Base-by-base conservation (phyloP, 768 basidiomycete genomes). In the Piloderma croceum region DNA sequence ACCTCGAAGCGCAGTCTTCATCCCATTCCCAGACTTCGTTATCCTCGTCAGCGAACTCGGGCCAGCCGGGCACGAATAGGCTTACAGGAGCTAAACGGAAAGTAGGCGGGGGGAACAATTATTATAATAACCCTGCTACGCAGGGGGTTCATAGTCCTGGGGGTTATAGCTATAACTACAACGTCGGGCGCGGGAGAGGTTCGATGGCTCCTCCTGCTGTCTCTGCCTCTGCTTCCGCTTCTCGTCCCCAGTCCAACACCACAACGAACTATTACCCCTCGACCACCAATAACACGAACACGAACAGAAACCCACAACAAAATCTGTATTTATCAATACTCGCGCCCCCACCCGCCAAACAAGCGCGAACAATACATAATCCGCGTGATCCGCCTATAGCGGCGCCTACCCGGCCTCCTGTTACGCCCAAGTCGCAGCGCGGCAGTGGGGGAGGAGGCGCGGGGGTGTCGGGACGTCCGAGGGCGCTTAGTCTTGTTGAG, bases 331-430 rank as follows among this genome's bases (percentile, higher is more conserved):
- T 80, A 11, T 81, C 85, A 46, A 77, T 90, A 39, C 73, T 90
- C 43, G 82, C 83, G 22, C 81, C 79, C 21, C 83, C 85, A n/a
- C 77, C 83, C 10, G 61, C 75, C 20, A 84, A 85, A 61, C 81
- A 79, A 47, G 83, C 83, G 36, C 71, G 85, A 36, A 89, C 86
- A n/a, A 78, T 88, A 42, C 79, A 81, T 50, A 87, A 87, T 55
- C 76, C 77, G 9, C 63, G 62, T 36, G 83, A 83, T 53, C 83
- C 83, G 22, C 85, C 82, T 13, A 60, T 82, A 9, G 65, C 77
- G 24, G 70, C 79, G 22, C 69, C 79, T 27, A 53, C 62, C 39
- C 69, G 58, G 56, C 75, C 63, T 50, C n/a, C n/a, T n/a, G n/a
- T n/a, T 52, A 39, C 66, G 49, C 60, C 67, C 36, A 74, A 71